phyloP scores from a whole-genome alignment of 2,329 filamentous ascomycete species.

The Diaporthe vaccinii region DNA sequence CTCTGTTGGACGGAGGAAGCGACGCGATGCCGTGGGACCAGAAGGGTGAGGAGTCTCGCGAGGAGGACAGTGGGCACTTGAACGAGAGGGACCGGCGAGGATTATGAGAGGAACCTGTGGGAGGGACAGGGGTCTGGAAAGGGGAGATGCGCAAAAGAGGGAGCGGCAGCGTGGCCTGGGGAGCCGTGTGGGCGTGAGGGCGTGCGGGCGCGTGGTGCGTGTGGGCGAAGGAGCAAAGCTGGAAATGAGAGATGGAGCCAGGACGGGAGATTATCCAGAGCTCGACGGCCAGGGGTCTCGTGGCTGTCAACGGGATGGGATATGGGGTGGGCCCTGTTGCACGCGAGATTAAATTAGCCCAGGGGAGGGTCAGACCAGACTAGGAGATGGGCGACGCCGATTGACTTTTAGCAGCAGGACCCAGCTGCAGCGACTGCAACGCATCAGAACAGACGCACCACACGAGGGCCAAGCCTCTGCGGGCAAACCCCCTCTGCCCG shows the following conservation, averaged over 20 bases:
- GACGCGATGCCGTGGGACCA: slow-evolving; percentile 48
- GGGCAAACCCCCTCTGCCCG: slow-evolving; percentile 26
- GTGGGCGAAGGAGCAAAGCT: slow-evolving; percentile 38
- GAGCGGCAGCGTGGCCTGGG: slow-evolving; percentile 33
- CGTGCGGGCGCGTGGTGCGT: slow-evolving; percentile 21
- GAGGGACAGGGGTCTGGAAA: slow-evolving; percentile 32
- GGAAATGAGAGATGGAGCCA: slow-evolving; percentile 41
- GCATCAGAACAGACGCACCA: slow-evolving; percentile 1
- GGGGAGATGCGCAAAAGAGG: slow-evolving; percentile 30
- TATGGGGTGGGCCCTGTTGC: slow-evolving; percentile 34
- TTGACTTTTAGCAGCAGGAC: slow-evolving; percentile 10
- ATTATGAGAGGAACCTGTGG: slow-evolving; percentile 36
- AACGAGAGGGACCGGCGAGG: slow-evolving; percentile 43
- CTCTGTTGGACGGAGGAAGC: slow-evolving; percentile 64
- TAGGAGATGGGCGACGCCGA: slow-evolving; percentile 16
- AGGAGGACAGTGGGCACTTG: slow-evolving; percentile 45
- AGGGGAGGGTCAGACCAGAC: slow-evolving; percentile 38
- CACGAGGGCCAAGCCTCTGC: slow-evolving; percentile 27
- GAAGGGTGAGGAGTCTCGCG: slow-evolving; percentile 45
- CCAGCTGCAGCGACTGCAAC: neutral
- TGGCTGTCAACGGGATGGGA: slow-evolving; percentile 39
- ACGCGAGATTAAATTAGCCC: slow-evolving; percentile 45
- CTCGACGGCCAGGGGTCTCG: slow-evolving; percentile 37
- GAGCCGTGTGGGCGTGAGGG: slow-evolving; percentile 28
- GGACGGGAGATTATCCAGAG: slow-evolving; percentile 39